phyloP scores from a whole-genome alignment of 192 early-diverging fungal genomes.

The Rhizoclosmatium globosum region DNA sequence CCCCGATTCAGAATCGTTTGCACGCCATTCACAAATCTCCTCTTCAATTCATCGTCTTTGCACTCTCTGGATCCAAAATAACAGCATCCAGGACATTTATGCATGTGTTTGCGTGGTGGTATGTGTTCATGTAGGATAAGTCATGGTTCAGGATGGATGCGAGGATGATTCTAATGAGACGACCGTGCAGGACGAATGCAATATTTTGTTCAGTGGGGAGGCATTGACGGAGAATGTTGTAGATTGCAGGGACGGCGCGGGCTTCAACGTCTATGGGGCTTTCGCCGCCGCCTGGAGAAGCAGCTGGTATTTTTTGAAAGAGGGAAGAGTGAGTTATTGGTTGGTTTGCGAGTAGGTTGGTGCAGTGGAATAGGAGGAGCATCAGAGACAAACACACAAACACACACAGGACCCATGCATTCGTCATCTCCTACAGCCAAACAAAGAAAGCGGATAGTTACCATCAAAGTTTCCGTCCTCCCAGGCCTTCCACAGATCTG shows the following conservation, averaged over 20 bases:
- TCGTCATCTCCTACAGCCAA: no score
- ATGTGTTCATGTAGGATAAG: slow-evolving; percentile 53
- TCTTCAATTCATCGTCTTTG: slow-evolving; percentile 1
- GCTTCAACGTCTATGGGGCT: slow-evolving; percentile 54
- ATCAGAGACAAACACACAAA: neutral
- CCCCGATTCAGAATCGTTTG: neutral
- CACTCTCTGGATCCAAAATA: slow-evolving; percentile 25
- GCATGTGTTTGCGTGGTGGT: slow-evolving; percentile 59
- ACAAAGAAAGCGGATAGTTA: slow-evolving; percentile 20
- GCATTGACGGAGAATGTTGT: slow-evolving; percentile 38
- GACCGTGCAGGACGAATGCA: slow-evolving; percentile 55
- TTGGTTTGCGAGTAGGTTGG: no score
- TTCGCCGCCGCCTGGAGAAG: slow-evolving; percentile 51
- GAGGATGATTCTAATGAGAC: slow-evolving; percentile 61
- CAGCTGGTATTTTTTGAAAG: slow-evolving; percentile 28
- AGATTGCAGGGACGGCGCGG: slow-evolving; percentile 53
- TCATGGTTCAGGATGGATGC: slow-evolving; percentile 53
- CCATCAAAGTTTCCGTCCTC: slow-evolving; percentile 54
- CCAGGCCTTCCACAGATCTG: slow-evolving; percentile 52
- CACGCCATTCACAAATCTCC: slow-evolving; percentile 8
- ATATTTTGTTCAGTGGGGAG: slow-evolving; percentile 14
- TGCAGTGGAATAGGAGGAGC: no score
- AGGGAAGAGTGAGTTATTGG: neutral
- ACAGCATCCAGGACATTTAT: slow-evolving; percentile 62
- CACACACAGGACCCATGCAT: no score